Conservation (phyloP, 352 stramenopile species). For the Phytophthora brassicae region DNA sequence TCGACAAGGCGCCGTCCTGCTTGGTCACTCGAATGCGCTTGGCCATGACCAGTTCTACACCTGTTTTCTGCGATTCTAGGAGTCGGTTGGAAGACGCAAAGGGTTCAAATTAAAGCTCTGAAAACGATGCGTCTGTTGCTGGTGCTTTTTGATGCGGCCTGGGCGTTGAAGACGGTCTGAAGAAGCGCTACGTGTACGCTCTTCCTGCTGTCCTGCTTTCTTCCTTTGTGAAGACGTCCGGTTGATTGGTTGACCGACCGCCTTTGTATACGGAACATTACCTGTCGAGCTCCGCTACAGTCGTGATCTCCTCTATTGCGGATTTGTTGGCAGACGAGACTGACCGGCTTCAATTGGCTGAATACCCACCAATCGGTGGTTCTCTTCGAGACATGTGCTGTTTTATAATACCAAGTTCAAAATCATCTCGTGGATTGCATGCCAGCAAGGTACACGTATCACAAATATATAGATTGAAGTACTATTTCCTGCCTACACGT, state of each 20-base stretch:
- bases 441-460: too few relatives aligned
- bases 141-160: background rate
- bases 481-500: too few relatives aligned
- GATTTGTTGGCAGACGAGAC: slow-evolving; percentile 22
- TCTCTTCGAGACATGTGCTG: too few relatives aligned
- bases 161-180: slow-evolving; percentile 2
- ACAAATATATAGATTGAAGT: too few relatives aligned
- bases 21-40: slow-evolving; percentile 64
- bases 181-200: slow-evolving; percentile 17
- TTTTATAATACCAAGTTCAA: too few relatives aligned
- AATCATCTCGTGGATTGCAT: too few relatives aligned
- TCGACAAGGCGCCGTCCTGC: slow-evolving; percentile 17
- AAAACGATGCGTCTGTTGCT: slow-evolving; percentile 7
- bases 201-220: slow-evolving; percentile 19
- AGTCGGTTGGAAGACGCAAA: background rate
- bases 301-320: slow-evolving; percentile 9
- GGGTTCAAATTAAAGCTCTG: slow-evolving; percentile 6
- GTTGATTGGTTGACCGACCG: slow-evolving; percentile 45
- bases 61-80: slow-evolving; percentile 14
- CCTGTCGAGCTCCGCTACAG: slow-evolving; percentile 4
- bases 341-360: slow-evolving; percentile 3
- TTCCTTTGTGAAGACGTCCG: slow-evolving; percentile 28
- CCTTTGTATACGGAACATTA: slow-evolving; percentile 29
- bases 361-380: slow-evolving; percentile 20
- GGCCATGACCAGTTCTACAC: slow-evolving; percentile 39